Conservation (phyloP, 441 rosid species). For the Raphanus hybrid region DNA sequence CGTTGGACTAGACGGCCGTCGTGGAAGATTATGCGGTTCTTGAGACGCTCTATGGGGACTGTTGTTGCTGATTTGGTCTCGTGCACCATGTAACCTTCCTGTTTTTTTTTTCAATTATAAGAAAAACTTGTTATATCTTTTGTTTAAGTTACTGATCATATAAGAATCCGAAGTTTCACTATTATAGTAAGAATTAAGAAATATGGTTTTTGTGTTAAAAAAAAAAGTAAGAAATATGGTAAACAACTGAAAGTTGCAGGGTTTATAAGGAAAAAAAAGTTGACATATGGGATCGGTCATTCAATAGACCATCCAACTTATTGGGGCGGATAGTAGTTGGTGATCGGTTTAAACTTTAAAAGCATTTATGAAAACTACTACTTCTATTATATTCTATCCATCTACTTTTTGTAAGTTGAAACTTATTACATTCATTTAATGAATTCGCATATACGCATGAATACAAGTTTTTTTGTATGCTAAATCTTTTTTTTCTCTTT, state of each 20-base stretch:
- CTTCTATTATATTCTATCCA: not conserved
- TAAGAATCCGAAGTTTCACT: constrained; percentile 3
- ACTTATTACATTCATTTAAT: not conserved
- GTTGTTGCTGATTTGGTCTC: constrained; percentile 67
- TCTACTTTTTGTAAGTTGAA: constrained; percentile 8
- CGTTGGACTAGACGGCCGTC: constrained; percentile 94
- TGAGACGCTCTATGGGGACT: constrained; percentile 58
- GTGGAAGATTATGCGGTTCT: constrained; percentile 85
- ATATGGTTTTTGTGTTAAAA: too few species aligned
- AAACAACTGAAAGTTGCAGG: not conserved
- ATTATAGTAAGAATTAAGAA: not conserved
- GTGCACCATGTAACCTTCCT: constrained; percentile 98
- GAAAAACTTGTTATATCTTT: not conserved
- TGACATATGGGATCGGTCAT: constrained; percentile 29
- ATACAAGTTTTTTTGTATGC: not conserved
- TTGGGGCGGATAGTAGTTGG: constrained; percentile 35
- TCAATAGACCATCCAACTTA: constrained; percentile 39
- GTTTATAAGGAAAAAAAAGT: not conserved
- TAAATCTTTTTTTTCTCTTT: not conserved
- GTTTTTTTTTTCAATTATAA: constrained; percentile 23
- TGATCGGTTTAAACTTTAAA: constrained; percentile 18
- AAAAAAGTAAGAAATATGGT: not conserved
- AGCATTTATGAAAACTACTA: constrained; percentile 35
- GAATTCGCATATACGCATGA: not conserved
- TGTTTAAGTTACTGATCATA: constrained; percentile 34